phyloP scores from a whole-genome alignment of 2,329 filamentous ascomycete species.

The Verruconis gallopava region DNA sequence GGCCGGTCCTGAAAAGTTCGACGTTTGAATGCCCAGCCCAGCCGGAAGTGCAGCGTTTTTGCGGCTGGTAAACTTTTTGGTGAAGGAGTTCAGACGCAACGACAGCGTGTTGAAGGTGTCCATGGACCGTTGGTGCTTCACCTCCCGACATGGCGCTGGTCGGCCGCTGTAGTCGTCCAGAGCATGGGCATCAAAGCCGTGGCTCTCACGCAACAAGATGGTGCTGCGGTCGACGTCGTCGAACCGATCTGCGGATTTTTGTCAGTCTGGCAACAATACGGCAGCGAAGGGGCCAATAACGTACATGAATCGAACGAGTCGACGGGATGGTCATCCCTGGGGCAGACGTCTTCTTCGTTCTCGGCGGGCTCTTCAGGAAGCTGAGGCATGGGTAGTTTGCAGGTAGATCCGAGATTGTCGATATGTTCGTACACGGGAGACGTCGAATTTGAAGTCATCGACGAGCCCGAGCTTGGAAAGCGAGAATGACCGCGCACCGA shows the following conservation, averaged over 20 bases:
- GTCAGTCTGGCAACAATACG: not conserved
- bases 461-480: conserved; percentile 66
- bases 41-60: conserved; percentile 28
- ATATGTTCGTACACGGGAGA: conserved; percentile 37
- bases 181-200: conserved; percentile 49
- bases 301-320: conserved; percentile 58
- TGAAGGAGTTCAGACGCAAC: conserved; percentile 42
- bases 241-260: not conserved
- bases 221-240: not conserved
- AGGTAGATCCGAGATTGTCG: conserved; percentile 45
- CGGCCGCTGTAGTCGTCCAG: conserved; percentile 50
- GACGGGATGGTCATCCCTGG: conserved; percentile 34
- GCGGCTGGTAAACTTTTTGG: conserved; percentile 42
- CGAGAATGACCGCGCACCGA: conserved; percentile 46
- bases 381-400: conserved; percentile 51
- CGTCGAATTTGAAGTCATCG: conserved; percentile 42
- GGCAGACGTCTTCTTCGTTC: conserved; percentile 42
- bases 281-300: conserved; percentile 30
- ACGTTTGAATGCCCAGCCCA: conserved; percentile 26
- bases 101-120: conserved; percentile 51
- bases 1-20: conserved; percentile 42
- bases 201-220: conserved; percentile 20
- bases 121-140: conserved; percentile 44
- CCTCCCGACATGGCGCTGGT: conserved; percentile 32
- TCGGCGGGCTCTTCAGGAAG: conserved; percentile 74